Conservation (phyloP, 257 asterid genomes). For the Jaltomata sinuosa region DNA sequence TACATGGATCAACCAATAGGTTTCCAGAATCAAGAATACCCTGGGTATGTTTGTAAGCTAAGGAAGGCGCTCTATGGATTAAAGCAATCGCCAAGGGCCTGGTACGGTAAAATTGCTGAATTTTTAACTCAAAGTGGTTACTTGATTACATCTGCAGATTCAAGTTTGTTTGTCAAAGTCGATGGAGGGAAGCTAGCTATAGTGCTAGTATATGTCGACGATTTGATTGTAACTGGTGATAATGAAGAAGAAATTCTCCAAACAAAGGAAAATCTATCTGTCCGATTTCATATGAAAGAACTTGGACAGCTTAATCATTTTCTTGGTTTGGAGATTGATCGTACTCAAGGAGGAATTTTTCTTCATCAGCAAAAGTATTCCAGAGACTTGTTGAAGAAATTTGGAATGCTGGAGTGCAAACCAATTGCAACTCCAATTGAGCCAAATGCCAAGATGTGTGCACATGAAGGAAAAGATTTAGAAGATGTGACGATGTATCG, state of each 20-base stretch:
- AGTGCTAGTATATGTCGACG: too few relatives aligned
- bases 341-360: background rate
- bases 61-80: background rate
- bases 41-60: background rate
- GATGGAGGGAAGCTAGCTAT: background rate
- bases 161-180: background rate
- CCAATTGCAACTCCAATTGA: background rate
- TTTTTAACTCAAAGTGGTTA: background rate
- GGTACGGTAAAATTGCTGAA: background rate
- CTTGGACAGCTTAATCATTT: too few relatives aligned
- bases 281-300: too few relatives aligned
- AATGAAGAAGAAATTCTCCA: too few relatives aligned
- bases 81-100: background rate
- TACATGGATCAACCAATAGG: background rate
- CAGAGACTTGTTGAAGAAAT: background rate
- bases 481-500: too few relatives aligned
- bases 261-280: too few relatives aligned
- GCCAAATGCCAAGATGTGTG: too few relatives aligned
- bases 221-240: too few relatives aligned
- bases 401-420: background rate
- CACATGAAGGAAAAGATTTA: too few relatives aligned
- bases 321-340: background rate
- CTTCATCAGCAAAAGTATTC: background rate
- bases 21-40: too few relatives aligned
- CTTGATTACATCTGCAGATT: background rate